Evolutionary conservation across 2,329 filamentous ascomycete species (phyloP).

Genomic region (Neocatenulostroma microsporum): DNA sequence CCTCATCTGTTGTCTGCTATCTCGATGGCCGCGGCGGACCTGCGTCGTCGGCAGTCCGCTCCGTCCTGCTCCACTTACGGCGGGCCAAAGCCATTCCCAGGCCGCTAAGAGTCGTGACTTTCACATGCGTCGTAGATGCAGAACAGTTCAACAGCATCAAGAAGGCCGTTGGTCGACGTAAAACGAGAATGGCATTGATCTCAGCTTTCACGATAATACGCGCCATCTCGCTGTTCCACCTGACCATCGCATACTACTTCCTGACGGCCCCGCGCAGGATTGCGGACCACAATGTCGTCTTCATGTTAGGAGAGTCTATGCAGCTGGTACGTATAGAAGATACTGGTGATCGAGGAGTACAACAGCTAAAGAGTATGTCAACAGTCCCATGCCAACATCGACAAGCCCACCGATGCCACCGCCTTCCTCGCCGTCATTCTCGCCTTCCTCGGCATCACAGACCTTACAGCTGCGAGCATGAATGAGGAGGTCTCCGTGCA

Average conservation of each 20-base stretch:
- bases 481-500: constrained; percentile 35
- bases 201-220: constrained; percentile 74
- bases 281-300: constrained; percentile 72
- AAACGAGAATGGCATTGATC: constrained; percentile 83
- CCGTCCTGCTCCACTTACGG: too few species aligned
- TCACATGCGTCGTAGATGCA: too few species aligned
- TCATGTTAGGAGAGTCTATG: constrained; percentile 75
- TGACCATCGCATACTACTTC: constrained; percentile 78
- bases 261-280: constrained; percentile 63
- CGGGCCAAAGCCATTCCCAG: too few species aligned
- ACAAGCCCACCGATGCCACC: constrained; percentile 60
- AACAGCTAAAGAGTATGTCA: too few species aligned
- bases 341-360: too few species aligned
- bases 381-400: too few species aligned
- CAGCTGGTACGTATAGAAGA: constrained; percentile 64
- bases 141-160: too few species aligned
- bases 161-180: too few species aligned
- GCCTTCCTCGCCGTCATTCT: constrained; percentile 62
- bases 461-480: constrained; percentile 41
- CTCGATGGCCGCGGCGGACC: too few species aligned
- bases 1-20: too few species aligned
- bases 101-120: too few species aligned
- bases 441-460: constrained; percentile 47
- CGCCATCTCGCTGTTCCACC: constrained; percentile 72
- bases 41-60: too few species aligned